These are phyloP conservation scores for Beverwykella pulmonaria DNA, from an alignment of 495 filamentous ascomycete species.

Conservation along the genomic window DNA sequence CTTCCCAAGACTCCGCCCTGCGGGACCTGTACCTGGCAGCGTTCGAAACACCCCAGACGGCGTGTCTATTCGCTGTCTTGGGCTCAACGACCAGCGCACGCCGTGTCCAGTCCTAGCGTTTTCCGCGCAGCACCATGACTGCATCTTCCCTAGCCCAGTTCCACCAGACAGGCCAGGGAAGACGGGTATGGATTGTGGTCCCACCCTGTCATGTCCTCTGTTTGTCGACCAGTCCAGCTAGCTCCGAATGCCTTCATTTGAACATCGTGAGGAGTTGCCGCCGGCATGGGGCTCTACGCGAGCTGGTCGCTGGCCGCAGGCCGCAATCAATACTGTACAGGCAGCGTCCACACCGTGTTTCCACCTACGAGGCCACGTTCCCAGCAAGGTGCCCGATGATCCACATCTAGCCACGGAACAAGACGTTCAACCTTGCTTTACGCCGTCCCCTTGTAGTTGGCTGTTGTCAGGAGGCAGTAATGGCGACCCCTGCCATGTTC, in stretches of 20 bases:
- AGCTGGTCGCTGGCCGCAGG: slow-evolving; percentile 12
- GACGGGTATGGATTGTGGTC: background rate
- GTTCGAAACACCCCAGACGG: background rate
- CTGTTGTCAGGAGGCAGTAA: too few species aligned
- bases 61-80: background rate
- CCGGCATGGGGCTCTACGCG: slow-evolving; percentile 4
- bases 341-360: background rate
- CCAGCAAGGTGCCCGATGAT: too few species aligned
- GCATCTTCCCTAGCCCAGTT: background rate
- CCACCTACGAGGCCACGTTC: too few species aligned
- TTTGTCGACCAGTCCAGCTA: slow-evolving; percentile 12
- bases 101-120: slow-evolving; percentile 8
- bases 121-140: slow-evolving; percentile 9
- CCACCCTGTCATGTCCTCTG: slow-evolving; percentile 18
- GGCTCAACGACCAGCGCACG: slow-evolving; percentile 2
- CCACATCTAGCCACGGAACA: too few species aligned
- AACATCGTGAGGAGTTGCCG: slow-evolving; percentile 28
- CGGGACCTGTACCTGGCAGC: slow-evolving; percentile 9
- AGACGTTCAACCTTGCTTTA: too few species aligned
- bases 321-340: slow-evolving; percentile 22
- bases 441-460: too few species aligned
- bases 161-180: slow-evolving; percentile 9
- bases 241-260: slow-evolving; percentile 9
- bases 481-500: too few species aligned
- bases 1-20: background rate